Evolutionary conservation across 148 eudicot species (phyloP).

Genomic region (Vaccinium vitisidaea): DNA sequence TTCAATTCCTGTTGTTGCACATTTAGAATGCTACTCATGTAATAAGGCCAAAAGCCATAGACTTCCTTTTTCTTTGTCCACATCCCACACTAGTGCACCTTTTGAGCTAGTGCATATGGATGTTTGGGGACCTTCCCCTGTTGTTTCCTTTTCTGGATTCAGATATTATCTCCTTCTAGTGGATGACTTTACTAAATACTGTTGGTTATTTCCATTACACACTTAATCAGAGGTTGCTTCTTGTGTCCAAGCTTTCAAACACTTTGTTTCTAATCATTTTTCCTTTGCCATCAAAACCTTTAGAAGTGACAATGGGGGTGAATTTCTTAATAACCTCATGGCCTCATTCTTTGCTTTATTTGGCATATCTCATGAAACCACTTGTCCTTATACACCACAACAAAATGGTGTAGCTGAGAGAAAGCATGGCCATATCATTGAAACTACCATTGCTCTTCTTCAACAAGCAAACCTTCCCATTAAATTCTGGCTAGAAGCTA

Average conservation of each 20-base stretch:
- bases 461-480: neutral
- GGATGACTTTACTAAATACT: too few relatives aligned
- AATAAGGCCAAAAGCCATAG: too few relatives aligned
- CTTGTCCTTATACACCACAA: neutral
- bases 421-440: neutral
- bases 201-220: neutral
- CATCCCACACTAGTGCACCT: too few relatives aligned
- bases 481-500: neutral
- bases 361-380: neutral
- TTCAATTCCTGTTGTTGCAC: too few relatives aligned
- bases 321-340: neutral
- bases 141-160: too few relatives aligned
- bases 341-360: neutral
- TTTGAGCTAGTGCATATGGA: too few relatives aligned
- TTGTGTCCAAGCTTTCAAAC: too few relatives aligned
- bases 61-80: too few relatives aligned
- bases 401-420: neutral
- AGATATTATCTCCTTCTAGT: too few relatives aligned
- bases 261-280: neutral
- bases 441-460: neutral
- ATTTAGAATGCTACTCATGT: too few relatives aligned
- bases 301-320: neutral
- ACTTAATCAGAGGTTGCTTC: neutral
- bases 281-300: neutral
- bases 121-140: too few relatives aligned